phyloP scores from a whole-genome alignment of 176 grass and related monocot species.

The Eleusine coracana region DNA sequence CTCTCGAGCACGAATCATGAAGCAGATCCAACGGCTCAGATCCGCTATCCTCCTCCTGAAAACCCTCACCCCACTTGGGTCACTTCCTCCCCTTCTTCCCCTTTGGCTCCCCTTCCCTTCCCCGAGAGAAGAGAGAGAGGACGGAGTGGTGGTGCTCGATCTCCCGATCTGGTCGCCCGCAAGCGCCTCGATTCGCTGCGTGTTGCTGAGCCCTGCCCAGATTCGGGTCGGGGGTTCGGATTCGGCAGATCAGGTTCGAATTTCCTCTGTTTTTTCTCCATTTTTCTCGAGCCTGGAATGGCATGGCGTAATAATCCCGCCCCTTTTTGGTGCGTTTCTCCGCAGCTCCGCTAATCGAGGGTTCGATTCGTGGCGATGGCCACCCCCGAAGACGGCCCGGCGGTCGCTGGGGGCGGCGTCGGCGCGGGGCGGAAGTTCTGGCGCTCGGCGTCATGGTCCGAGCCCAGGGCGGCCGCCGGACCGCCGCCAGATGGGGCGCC shows the following conservation, averaged over 20 bases:
- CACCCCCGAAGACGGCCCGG: constrained; percentile 52
- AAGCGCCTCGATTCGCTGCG: constrained; percentile 32
- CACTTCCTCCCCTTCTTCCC: not conserved
- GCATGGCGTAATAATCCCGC: constrained; percentile 25
- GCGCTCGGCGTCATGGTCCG: constrained; percentile 91
- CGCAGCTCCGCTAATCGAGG: not conserved
- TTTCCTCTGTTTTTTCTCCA: not conserved
- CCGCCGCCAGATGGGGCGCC: constrained; percentile 29
- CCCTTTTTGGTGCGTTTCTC: not conserved
- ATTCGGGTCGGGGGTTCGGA: not conserved
- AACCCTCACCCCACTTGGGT: constrained; percentile 55
- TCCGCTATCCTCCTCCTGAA: constrained; percentile 25
- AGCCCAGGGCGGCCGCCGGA: constrained; percentile 54
- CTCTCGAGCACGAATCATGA: not conserved
- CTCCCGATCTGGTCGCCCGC: constrained; percentile 51
- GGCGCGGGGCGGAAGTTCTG: constrained; percentile 65
- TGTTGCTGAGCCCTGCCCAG: not conserved
- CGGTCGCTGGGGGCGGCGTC: constrained; percentile 20
- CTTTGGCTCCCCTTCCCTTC: not conserved
- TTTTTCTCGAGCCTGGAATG: constrained; percentile 24
- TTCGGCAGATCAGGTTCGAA: constrained; percentile 34
- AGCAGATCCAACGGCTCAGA: not conserved
- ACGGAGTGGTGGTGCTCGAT: constrained; percentile 39
- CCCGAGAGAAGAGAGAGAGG: constrained; percentile 5
- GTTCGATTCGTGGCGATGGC: constrained; percentile 49